Percentiles rank a stretch among this genome's conserved stretches.
These are phyloP conservation scores for Nadsonia starkeyi-henricii DNA, from an alignment of 1,139 yeast species.

Conservation along the genomic window DNA sequence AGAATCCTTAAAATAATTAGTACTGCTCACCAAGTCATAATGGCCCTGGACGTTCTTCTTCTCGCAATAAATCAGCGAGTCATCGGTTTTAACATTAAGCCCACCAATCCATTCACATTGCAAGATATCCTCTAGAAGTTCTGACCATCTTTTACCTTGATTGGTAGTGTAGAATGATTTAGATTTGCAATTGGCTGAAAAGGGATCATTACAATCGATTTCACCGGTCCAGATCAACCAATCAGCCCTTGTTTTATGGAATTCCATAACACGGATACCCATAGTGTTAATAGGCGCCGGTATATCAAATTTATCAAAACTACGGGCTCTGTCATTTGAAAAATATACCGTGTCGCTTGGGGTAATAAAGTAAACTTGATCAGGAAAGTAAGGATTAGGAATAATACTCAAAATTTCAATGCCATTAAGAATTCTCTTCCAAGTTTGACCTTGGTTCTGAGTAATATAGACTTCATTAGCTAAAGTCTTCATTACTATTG, in stretches of 20 bases:
- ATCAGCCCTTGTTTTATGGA: conserved; percentile 41
- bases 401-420: conserved; percentile 41
- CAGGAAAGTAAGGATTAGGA: conserved; percentile 49
- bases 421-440: conserved; percentile 34
- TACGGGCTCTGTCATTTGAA: conserved; percentile 56
- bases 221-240: conserved; percentile 61
- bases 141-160: conserved; percentile 41
- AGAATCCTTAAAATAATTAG: conserved; percentile 35
- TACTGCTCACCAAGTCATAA: conserved; percentile 25
- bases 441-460: conserved; percentile 60
- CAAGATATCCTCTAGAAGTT: conserved; percentile 36
- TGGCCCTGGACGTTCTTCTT: conserved; percentile 25
- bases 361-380: conserved; percentile 50
- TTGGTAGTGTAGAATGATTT: conserved; percentile 43
- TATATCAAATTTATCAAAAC: conserved; percentile 32
- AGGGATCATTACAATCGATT: conserved; percentile 37
- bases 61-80: conserved; percentile 52
- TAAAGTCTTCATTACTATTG: conserved; percentile 50
- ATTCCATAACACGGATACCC: conserved; percentile 34
- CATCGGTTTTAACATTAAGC: conserved; percentile 27
- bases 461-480: conserved; percentile 45
- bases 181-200: conserved; percentile 34
- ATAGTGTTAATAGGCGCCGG: conserved; percentile 34
- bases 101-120: conserved; percentile 58
- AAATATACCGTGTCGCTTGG: conserved; percentile 32